Evolutionary conservation across 2,329 filamentous ascomycete genomes (phyloP), one percentile per base, ranked within the genome.

Genomic region (Tolypocladium tundrense): DNA sequence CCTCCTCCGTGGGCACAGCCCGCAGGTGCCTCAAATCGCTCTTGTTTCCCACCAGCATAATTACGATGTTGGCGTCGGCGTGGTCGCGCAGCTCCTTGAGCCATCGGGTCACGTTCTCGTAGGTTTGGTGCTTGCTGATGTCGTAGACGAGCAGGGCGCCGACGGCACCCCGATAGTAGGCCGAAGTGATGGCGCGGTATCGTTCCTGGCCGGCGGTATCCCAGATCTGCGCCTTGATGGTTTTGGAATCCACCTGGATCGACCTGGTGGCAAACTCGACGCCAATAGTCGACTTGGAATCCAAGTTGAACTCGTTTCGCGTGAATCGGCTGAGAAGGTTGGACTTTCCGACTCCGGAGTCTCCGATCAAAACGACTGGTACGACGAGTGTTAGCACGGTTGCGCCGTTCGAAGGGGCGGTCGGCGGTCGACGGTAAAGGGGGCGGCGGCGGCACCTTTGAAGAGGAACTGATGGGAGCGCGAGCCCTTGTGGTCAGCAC

Each of bases 221-320:
- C 94, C 95, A 99, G 71, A 99, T 99, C 81, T 99, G 94, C 68
- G 94, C 94, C 84, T 99, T 99, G 86, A 99, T 99, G 64, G 94
- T 99, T 85, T 99, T 99, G 72, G 90, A 89, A 78, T 99, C 94
- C 70, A 99, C 94, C 78, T 97, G 93, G 74, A 99, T 99, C 66
- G 91, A 97, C 64, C 94, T 88, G 67, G 94, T 99, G 69, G 95
- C 94, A 75, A 99, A 99, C 79, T 99, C 94, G 75, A 99, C 94
- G 70, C 94, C 94, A 78, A 99, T 99, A 68, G 94, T 99, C 63
- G 94, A 97, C 86, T 99, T 97, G 75, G 93, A 96, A 79, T 99
- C 94, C 66, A 97, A 85, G 79, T 97, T 97, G 88, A 99, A 99
- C 79, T 99, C 94, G 77, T 99, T 97, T 74, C 94, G 91, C 69